Evolutionary conservation across 2,329 filamentous ascomycete genomes (phyloP).

Genomic region (Beauveria varroae): DNA sequence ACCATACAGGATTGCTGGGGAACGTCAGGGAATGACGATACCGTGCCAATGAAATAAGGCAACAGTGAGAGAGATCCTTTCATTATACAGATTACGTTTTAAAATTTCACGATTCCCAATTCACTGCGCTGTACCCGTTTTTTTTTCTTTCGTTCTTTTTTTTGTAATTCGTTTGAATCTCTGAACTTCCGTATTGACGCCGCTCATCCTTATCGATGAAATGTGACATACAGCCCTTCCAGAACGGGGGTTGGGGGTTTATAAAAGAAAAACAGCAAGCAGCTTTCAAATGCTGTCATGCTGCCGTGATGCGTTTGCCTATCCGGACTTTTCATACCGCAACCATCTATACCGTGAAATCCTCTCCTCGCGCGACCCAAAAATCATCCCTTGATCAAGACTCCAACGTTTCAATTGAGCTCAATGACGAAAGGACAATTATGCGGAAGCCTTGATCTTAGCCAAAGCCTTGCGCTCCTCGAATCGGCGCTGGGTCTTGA

Average conservation of each 20-base stretch:
- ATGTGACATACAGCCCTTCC: slow-evolving; percentile 60
- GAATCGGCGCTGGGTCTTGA: slow-evolving; percentile 99
- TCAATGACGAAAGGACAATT: slow-evolving; percentile 32
- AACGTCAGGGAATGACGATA: slow-evolving; percentile 6
- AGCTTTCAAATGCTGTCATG: slow-evolving; percentile 23
- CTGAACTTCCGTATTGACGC: slow-evolving; percentile 59
- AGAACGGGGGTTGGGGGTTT: slow-evolving; percentile 34
- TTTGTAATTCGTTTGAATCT: slow-evolving; percentile 33
- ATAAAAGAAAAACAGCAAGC: slow-evolving; percentile 47
- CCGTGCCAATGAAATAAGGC: neutral
- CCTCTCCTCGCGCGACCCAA: slow-evolving; percentile 18
- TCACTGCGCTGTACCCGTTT: neutral
- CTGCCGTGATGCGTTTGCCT: slow-evolving; percentile 28
- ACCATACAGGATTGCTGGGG: slow-evolving; percentile 10
- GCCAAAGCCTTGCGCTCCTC: slow-evolving; percentile 95
- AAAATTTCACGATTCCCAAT: neutral
- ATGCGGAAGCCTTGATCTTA: slow-evolving; percentile 81
- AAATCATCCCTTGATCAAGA: slow-evolving; percentile 20
- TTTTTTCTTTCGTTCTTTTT: slow-evolving; percentile 8
- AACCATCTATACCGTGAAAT: slow-evolving; percentile 14
- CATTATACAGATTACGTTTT: neutral
- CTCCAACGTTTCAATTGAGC: slow-evolving; percentile 18
- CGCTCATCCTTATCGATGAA: slow-evolving; percentile 50
- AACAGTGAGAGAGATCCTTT: neutral
- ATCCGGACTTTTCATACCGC: slow-evolving; percentile 23